Conservation (phyloP, 129 eudicot genomes). For the Apium graveolens region DNA sequence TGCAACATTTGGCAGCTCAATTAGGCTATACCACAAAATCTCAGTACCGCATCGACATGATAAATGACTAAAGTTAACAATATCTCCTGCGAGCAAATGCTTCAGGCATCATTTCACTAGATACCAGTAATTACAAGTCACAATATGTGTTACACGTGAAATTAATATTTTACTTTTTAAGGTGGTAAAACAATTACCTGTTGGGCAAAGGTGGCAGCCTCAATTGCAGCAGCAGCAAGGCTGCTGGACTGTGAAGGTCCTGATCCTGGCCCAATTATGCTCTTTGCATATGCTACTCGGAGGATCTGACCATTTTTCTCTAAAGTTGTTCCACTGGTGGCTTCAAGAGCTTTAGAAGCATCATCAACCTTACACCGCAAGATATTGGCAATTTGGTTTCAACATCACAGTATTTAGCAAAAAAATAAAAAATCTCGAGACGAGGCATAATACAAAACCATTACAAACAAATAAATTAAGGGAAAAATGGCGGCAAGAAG, state of each 20-base stretch:
- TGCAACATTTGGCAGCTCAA: not conserved
- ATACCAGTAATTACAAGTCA: not conserved
- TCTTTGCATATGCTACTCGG: conserved; percentile 95
- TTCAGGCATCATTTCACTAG: not conserved
- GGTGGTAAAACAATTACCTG: conserved; percentile 36
- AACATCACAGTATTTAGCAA: not conserved
- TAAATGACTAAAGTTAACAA: not conserved
- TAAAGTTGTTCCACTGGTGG: conserved; percentile 81
- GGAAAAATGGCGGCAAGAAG: not conserved
- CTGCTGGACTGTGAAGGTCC: conserved; percentile 85
- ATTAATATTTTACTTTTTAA: not conserved
- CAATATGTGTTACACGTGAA: not conserved
- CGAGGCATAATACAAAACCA: not conserved
- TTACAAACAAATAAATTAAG: not conserved
- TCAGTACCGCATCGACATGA: not conserved
- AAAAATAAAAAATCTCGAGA: not conserved
- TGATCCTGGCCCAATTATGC: conserved; percentile 81
- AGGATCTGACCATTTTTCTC: conserved; percentile 94
- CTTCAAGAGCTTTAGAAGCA: conserved; percentile 90
- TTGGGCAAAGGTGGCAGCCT: conserved; percentile 96
- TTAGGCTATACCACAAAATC: not conserved
- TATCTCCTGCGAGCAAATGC: not conserved
- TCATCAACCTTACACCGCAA: conserved; percentile 65
- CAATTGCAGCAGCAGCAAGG: conserved; percentile 98
- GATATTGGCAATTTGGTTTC: not conserved